Base-by-base conservation (phyloP, 1,284 basidiomycete genomes). In the Pterulicium gracile region DNA sequence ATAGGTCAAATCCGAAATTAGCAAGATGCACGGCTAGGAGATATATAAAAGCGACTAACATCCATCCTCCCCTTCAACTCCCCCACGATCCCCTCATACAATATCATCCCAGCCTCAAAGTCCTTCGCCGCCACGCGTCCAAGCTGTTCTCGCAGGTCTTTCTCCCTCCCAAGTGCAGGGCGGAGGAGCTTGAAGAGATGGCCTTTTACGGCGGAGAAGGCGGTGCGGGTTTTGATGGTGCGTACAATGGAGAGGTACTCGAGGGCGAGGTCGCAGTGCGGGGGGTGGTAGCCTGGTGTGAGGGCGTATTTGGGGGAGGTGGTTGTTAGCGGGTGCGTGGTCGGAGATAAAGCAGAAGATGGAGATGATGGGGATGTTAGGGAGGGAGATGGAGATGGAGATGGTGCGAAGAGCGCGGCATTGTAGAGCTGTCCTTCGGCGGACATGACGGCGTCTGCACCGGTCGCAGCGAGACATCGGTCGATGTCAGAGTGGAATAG, bases 341-440 rank as follows among this genome's bases (percentile, higher is more conserved):
- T 18, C 12, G 49, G 32, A n/a, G 58, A 22, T 1, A 53, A 22
- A 2, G 48, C 40, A 14, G 66, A 56, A n/a, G 60, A 62, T 15
- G 58, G 56, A 49, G 50, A 40, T n/a, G n/a, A n/a, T n/a, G n/a
- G n/a, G n/a, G n/a, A n/a, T n/a, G n/a, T n/a, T n/a, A n/a, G n/a
- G n/a, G 12, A 52, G 51, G 2, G 51, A 45, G 23, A 32, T 14
- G 39, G 12, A 13, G 19, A 46, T 39, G 45, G 45, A 32, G 4
- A 42, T 35, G n/a, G 51, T 54, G 55, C 27, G 27, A 98, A 97
- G 10, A 98, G 61, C 0, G 91, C 81, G 0, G 91, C 88, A 59
- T 98, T 98, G 62, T 96, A 96, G 1, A 98, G 69, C 55, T 96
- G 88, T 0, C 90, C 95, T 64, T 98, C 95, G 0, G 95, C 95